Evolutionary conservation across 2,329 filamentous ascomycete species (phyloP).

Genomic region (Cytospora paraplurivora): DNA sequence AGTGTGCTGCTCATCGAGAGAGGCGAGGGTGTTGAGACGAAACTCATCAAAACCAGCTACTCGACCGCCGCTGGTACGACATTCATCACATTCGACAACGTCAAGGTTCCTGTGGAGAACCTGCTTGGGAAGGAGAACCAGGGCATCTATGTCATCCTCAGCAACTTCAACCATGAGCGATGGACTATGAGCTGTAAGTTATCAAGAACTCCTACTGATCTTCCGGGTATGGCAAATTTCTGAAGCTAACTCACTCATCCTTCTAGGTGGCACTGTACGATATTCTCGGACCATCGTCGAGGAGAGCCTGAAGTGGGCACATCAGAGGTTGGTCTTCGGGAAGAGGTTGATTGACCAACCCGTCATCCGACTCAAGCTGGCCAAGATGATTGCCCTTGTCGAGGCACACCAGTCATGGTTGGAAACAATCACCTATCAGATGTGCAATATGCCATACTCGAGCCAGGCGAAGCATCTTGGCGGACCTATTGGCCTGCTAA

Average conservation of each 20-base stretch:
- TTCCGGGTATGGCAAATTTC: too few species aligned
- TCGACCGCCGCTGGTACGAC: constrained; percentile 77
- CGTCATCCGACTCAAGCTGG: constrained; percentile 82
- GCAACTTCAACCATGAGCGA: constrained; percentile 87
- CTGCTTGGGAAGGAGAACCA: constrained; percentile 82
- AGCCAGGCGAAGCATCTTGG: constrained; percentile 75
- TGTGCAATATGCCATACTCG: constrained; percentile 81
- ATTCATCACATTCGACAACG: constrained; percentile 81
- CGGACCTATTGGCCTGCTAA: constrained; percentile 80
- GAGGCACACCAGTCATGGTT: constrained; percentile 87
- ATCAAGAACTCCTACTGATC: constrained; percentile 4
- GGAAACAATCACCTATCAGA: constrained; percentile 82
- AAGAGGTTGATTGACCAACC: constrained; percentile 83
- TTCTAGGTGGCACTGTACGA: constrained; percentile 59
- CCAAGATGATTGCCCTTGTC: constrained; percentile 81
- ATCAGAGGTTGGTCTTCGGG: constrained; percentile 82
- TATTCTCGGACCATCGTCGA: constrained; percentile 71
- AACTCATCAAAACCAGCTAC: constrained; percentile 79
- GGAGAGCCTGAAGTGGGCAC: constrained; percentile 85
- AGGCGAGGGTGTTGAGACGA: constrained; percentile 74
- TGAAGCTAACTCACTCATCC: constrained; percentile 6
- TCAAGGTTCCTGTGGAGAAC: constrained; percentile 79
- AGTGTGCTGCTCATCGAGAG: constrained; percentile 76
- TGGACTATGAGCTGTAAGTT: constrained; percentile 71
- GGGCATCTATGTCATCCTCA: constrained; percentile 80